Evolutionary conservation across 164 flowering plant species (phyloP).

Genomic region (Piper longum): DNA sequence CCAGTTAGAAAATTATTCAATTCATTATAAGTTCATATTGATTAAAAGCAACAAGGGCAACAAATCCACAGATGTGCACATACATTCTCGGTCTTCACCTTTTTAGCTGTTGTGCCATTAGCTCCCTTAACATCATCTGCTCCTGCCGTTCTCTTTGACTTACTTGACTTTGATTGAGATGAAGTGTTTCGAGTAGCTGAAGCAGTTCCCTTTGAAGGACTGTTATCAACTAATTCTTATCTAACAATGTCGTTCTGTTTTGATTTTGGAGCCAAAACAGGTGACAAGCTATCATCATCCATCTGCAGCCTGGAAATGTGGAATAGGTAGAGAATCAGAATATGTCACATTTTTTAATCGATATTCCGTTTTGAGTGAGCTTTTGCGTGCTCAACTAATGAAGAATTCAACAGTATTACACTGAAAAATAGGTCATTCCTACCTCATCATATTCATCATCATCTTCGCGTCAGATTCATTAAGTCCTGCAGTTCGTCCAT

Average conservation of each 20-base stretch:
- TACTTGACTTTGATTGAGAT: slow-evolving; percentile 56
- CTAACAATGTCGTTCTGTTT: slow-evolving; percentile 65
- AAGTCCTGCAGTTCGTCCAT: slow-evolving; percentile 55
- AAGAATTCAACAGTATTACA: not conserved
- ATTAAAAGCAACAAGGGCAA: too few relatives aligned
- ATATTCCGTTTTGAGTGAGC: not conserved
- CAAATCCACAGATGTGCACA: not conserved
- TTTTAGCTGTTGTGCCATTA: slow-evolving; percentile 51
- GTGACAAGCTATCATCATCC: slow-evolving; percentile 59
- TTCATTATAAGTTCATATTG: too few relatives aligned
- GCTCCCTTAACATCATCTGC: slow-evolving; percentile 58
- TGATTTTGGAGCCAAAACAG: slow-evolving; percentile 63
- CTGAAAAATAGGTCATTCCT: slow-evolving; percentile 9
- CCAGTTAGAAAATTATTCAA: too few relatives aligned
- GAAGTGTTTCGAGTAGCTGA: slow-evolving; percentile 57
- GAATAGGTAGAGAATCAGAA: not conserved
- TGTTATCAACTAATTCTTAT: slow-evolving; percentile 72
- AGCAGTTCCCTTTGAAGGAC: slow-evolving; percentile 46
- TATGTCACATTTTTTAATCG: not conserved
- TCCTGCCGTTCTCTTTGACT: slow-evolving; percentile 70
- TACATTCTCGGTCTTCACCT: slow-evolving; percentile 44
- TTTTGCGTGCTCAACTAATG: not conserved
- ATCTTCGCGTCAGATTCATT: slow-evolving; percentile 84
- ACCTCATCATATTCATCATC: slow-evolving; percentile 90
- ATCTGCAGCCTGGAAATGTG: slow-evolving; percentile 13